phyloP scores from a whole-genome alignment of 2,329 filamentous ascomycete genomes.

The Cladophialophora chaetospira region DNA sequence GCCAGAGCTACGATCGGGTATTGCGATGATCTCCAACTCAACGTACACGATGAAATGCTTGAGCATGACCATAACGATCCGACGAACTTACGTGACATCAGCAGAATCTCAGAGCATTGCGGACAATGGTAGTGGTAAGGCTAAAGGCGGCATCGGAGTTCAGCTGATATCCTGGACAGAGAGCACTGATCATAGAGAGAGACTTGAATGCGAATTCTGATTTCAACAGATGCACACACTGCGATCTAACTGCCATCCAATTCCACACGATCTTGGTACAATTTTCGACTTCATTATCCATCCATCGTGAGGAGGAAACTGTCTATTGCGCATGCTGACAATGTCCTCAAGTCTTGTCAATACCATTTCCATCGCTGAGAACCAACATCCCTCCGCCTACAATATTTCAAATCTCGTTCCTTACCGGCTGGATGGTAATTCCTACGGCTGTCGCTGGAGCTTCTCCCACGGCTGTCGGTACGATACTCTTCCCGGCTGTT shows the following conservation, averaged over 20 bases:
- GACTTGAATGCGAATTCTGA: neutral
- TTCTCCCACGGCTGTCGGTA: neutral
- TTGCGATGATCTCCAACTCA: conserved; percentile 19
- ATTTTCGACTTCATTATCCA: too few relatives aligned
- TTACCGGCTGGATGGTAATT: neutral
- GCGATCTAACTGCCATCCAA: neutral
- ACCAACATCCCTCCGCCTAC: neutral
- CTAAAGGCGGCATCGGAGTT: conserved; percentile 2
- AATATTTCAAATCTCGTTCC: neutral
- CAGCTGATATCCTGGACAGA: neutral
- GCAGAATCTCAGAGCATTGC: conserved; percentile 9
- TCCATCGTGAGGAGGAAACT: too few relatives aligned
- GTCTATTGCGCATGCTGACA: too few relatives aligned
- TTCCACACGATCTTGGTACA: too few relatives aligned
- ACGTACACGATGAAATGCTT: neutral
- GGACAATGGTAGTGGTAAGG: conserved; percentile 3
- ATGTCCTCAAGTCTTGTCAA: too few relatives aligned
- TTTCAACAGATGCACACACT: neutral
- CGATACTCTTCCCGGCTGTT: neutral
- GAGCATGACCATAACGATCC: conserved; percentile 12
- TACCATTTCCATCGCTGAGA: neutral
- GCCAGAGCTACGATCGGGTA: conserved; percentile 75
- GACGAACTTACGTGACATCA: conserved; percentile 3
- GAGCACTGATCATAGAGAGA: neutral
- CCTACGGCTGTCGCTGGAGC: neutral